Conservation (phyloP, 2,329 filamentous ascomycete species). For the Fusarium praegraminearum region DNA sequence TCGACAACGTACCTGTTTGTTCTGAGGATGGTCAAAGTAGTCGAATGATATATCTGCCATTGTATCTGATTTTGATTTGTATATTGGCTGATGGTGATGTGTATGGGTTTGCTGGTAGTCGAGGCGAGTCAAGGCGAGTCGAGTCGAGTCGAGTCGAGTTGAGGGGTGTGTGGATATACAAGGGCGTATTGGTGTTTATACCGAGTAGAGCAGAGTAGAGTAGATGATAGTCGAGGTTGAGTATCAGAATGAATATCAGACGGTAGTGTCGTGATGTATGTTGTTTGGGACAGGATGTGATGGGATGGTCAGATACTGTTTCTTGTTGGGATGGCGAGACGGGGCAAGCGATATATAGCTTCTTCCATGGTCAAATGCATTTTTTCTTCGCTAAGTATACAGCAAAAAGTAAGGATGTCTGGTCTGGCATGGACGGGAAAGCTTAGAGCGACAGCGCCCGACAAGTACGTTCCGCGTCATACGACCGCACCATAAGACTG, state of each 20-base stretch:
- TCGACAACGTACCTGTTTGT: constrained; percentile 46
- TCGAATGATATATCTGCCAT: constrained; percentile 49
- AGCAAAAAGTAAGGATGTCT: constrained; percentile 15
- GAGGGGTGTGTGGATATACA: constrained; percentile 26
- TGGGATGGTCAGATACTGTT: constrained; percentile 43
- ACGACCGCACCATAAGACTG: constrained; percentile 45
- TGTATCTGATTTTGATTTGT: constrained; percentile 16
- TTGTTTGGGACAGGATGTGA: constrained; percentile 28
- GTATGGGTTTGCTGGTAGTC: background rate
- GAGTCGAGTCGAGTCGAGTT: background rate
- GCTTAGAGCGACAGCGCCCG: constrained; percentile 46
- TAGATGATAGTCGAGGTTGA: background rate
- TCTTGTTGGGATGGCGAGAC: constrained; percentile 44
- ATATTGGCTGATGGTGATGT: constrained; percentile 37
- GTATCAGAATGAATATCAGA: constrained; percentile 3
- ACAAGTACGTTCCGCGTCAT: constrained; percentile 47
- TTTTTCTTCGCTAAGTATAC: background rate
- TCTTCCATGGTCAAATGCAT: constrained; percentile 5
- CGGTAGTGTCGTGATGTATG: constrained; percentile 42
- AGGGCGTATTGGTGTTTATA: constrained; percentile 14
- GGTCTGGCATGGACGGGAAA: constrained; percentile 10
- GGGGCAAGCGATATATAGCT: constrained; percentile 50
- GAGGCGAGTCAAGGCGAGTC: background rate
- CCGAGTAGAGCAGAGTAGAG: constrained; percentile 20
- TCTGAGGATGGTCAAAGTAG: constrained; percentile 47